A percentile compares a stretch with the other conserved stretches of the same genome.
Conservation (phyloP, 495 filamentous ascomycete species). For the Lepraria neglecta region DNA sequence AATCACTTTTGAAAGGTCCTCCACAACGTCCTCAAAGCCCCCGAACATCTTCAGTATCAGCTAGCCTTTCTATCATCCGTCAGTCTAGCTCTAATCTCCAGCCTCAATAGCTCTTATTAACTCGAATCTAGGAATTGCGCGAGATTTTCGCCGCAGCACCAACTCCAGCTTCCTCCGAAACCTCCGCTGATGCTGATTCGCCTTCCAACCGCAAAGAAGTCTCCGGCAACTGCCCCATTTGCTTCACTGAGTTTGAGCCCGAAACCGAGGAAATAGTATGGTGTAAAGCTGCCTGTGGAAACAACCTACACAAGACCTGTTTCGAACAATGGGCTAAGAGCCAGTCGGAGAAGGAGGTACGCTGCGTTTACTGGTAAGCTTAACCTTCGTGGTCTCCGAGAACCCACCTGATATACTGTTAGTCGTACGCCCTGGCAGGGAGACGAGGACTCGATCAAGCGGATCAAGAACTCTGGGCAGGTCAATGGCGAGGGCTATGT, state of each 20-base stretch:
- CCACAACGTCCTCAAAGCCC: constrained; percentile 58
- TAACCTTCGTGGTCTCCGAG: neutral
- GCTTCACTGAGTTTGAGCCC: constrained; percentile 60
- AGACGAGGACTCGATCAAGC: constrained; percentile 44
- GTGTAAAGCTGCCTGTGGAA: constrained; percentile 67
- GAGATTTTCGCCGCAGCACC: constrained; percentile 55
- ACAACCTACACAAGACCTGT: constrained; percentile 69
- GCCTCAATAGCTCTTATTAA: neutral
- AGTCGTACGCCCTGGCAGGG: constrained; percentile 58
- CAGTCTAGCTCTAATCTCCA: constrained; percentile 18
- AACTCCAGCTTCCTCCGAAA: constrained; percentile 30
- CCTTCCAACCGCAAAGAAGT: constrained; percentile 51
- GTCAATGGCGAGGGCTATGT: constrained; percentile 55
- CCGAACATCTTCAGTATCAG: constrained; percentile 61
- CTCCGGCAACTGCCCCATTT: constrained; percentile 77
- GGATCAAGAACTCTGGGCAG: constrained; percentile 39
- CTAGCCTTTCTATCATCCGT: constrained; percentile 58
- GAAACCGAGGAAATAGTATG: constrained; percentile 56
- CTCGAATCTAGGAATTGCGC: constrained; percentile 48
- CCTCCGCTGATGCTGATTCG: constrained; percentile 22
- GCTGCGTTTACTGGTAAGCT: constrained; percentile 59
- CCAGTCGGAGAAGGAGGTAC: constrained; percentile 47
- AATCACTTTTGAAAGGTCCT: constrained; percentile 45
- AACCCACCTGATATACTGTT: constrained; percentile 10
- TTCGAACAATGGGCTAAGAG: constrained; percentile 65